Base-by-base conservation (phyloP, 2,329 filamentous ascomycete species). In the Penicillium digitatum region DNA sequence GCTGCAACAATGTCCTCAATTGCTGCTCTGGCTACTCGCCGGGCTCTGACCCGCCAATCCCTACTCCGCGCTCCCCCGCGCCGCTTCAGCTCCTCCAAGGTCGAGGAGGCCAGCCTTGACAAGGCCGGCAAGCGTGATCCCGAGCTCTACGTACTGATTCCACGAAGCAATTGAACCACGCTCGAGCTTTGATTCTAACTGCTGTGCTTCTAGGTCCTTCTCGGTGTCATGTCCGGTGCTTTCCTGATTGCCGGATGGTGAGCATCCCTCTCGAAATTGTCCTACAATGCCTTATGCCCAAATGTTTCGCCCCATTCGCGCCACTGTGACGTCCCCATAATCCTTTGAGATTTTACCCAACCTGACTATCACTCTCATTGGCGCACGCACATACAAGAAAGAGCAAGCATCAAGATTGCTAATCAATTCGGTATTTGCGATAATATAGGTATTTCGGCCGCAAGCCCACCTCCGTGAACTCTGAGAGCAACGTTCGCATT, bases 201-300 rank as follows among this genome's bases (percentile, higher is more conserved):
- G 3, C 10, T 48, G 3, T 48, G 9, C 1, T 24, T 56, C 45
- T 69, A 97, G 94, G 86, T 97, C 71, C 88, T 99, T 64, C 84
- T 92, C 62, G 89, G 85, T 71, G 87, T 97, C 74, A 96, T 97
- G 90, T 86, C 88, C 68, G 87, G 87, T 74, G 88, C 90, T 68
- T 88, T 96, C 71, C 86, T 87, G 70, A 86, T 94, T 68, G 93
- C 90, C 65, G 93, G 93, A 73, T 95, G 87, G 85, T 74, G 61
- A 72, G 67, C 67, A 60, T 54, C 55, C 52, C 52, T 55, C 52
- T 39, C 52, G 48, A 55, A 45, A 51, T 34, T 38, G 29, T 52
- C 55, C 40, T 54, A 56, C 47, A 56, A 49, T 47, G 29, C 38
- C 48, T 40, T 29, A 29, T 42, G 40, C 45, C 57, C 47, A 46